Evolutionary conservation across 352 stramenopile species (phyloP).

Genomic region (Phytopythium kandeliae): DNA sequence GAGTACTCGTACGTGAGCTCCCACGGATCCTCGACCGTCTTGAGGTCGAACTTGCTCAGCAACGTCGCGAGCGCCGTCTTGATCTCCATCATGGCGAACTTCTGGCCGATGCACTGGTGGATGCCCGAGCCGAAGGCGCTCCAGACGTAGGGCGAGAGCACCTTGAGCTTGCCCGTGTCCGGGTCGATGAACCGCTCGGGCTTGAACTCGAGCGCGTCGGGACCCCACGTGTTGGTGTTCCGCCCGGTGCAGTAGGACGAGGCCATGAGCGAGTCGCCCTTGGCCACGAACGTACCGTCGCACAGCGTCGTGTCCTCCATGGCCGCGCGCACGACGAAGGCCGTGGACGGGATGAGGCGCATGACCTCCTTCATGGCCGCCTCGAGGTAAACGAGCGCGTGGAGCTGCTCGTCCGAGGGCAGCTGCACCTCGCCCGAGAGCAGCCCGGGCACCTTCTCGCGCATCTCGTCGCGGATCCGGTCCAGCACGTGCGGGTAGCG

Average conservation of each 20-base stretch:
- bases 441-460: slow-evolving; percentile 24
- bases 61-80: slow-evolving; percentile 49
- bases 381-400: slow-evolving; percentile 52
- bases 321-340: slow-evolving; percentile 42
- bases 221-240: slow-evolving; percentile 35
- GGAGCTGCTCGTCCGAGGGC: slow-evolving; percentile 32
- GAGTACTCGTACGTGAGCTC: slow-evolving; percentile 34
- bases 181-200: slow-evolving; percentile 60
- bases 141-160: slow-evolving; percentile 15
- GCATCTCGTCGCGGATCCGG: slow-evolving; percentile 45
- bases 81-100: slow-evolving; percentile 64
- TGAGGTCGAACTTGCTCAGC: slow-evolving; percentile 46
- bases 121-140: slow-evolving; percentile 41
- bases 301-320: slow-evolving; percentile 26
- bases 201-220: slow-evolving; percentile 44
- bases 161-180: slow-evolving; percentile 21
- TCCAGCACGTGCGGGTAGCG: slow-evolving; percentile 41
- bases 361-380: slow-evolving; percentile 61
- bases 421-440: slow-evolving; percentile 16
- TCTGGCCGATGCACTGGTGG: slow-evolving; percentile 59
- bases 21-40: slow-evolving; percentile 30
- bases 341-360: slow-evolving; percentile 55
- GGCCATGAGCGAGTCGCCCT: slow-evolving; percentile 21
- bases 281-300: slow-evolving; percentile 42
- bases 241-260: slow-evolving; percentile 24